A percentile compares a stretch with the other conserved stretches of the same genome.
phyloP scores from a whole-genome alignment of 2,329 filamentous ascomycete genomes.

The Diaporthe amygdali region DNA sequence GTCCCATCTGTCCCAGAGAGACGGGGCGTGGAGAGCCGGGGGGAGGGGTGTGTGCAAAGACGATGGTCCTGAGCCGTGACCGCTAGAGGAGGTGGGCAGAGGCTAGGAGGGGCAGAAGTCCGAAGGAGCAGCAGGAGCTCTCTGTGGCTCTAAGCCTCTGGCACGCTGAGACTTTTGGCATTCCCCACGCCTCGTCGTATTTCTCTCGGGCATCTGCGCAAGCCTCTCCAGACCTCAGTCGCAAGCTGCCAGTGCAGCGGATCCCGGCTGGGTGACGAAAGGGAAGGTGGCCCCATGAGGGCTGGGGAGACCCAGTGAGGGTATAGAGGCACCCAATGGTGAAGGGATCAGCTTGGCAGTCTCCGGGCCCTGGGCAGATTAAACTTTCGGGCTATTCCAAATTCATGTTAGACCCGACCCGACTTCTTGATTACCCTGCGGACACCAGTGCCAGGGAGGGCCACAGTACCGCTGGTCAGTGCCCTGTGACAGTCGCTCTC shows the following conservation, averaged over 20 bases:
- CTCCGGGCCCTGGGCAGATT: slow-evolving; percentile 14
- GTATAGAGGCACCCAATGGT: slow-evolving; percentile 14
- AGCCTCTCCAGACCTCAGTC: slow-evolving; percentile 10
- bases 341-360: slow-evolving; percentile 21
- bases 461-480: slow-evolving; percentile 20
- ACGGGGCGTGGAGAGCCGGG: neutral
- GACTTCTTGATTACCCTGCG: slow-evolving; percentile 18
- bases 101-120: slow-evolving; percentile 11
- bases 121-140: slow-evolving; percentile 8
- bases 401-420: slow-evolving; percentile 13
- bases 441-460: slow-evolving; percentile 8
- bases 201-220: slow-evolving; percentile 15
- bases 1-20: slow-evolving; percentile 8
- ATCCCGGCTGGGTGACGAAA: slow-evolving; percentile 22
- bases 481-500: slow-evolving; percentile 22
- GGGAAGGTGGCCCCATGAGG: slow-evolving; percentile 4
- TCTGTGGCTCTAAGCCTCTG: slow-evolving; percentile 10
- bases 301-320: slow-evolving; percentile 19
- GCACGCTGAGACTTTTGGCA: slow-evolving; percentile 4
- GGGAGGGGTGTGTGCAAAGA: slow-evolving; percentile 3
- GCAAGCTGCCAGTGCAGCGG: slow-evolving; percentile 18
- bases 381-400: slow-evolving; percentile 20
- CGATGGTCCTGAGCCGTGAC: slow-evolving; percentile 3
- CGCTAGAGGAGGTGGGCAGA: slow-evolving; percentile 1
- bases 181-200: slow-evolving; percentile 5